Base-by-base conservation (phyloP, 371 early-diverging fungal genomes). In the Rhizopus arrhizus region DNA sequence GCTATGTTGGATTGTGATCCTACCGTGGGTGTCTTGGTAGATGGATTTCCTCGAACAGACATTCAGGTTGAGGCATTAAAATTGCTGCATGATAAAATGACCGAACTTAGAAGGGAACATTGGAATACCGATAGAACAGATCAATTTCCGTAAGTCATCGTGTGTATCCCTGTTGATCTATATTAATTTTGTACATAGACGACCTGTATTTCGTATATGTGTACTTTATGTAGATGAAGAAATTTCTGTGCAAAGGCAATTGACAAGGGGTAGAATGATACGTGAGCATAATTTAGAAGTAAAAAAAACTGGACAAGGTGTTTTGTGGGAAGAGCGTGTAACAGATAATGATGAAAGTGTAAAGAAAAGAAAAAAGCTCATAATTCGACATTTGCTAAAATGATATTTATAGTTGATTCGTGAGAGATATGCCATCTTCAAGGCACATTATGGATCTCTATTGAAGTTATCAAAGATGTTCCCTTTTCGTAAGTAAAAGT, bases 1-100 rank as follows among this genome's bases (percentile, higher is more conserved):
- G 87, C 87, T 45, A 72, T 87, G 66, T 57, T 86, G 52, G 75
- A 83, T 33, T 78, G 85, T 54, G 86, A 87, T 52, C 84, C 85
- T 9, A 74, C 78, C 9, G 84, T 85, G 0, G 88, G 88, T 36
- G 82, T 87, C 1, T 61, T 89, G 13, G 81, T 89, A 2, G 89
- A 89, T 73, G 89, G 89, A 0, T 89, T 89, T 64, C 89, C 89
- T 5, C 72, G 89, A 9, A 89, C 87, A 6, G 85, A 87, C 45
- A 78, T 82, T 35, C 89, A 89, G 46, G 89, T 87, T 5, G 86
- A 87, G 32, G 86, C 84, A 40, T 59, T 89, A 11, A 83, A 81
- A 63, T 46, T 85, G 51, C 56, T 89, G 7, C 77, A 87, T 63
- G 86, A 87, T 46, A 81, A 85, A 56, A 84, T 89, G 86, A 72